phyloP scores from a whole-genome alignment of 2,329 filamentous ascomycete species.

The Phyllosticta capitalensis region DNA sequence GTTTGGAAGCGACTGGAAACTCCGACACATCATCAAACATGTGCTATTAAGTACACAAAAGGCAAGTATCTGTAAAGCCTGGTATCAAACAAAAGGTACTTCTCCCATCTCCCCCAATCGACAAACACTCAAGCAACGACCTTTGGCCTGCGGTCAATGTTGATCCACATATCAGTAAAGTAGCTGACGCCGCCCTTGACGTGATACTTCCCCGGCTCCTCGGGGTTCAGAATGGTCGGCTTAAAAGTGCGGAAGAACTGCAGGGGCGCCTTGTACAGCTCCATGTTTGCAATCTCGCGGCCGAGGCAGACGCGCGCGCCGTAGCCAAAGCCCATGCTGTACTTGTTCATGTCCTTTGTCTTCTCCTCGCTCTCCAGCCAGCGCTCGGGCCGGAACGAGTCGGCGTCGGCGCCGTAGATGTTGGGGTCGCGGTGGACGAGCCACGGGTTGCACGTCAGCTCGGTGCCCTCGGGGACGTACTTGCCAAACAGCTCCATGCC shows the following conservation, averaged over 20 bases:
- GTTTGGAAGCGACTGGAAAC: too few relatives aligned
- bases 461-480: slow-evolving; percentile 19
- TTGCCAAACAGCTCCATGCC: slow-evolving; percentile 28
- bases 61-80: neutral
- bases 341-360: slow-evolving; percentile 36
- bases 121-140: slow-evolving; percentile 4
- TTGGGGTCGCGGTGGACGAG: slow-evolving; percentile 21
- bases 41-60: too few relatives aligned
- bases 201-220: slow-evolving; percentile 26
- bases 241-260: slow-evolving; percentile 35
- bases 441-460: slow-evolving; percentile 23
- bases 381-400: slow-evolving; percentile 20
- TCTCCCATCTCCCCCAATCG: neutral
- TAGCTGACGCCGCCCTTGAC: slow-evolving; percentile 36
- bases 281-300: slow-evolving; percentile 43
- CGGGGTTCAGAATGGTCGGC: slow-evolving; percentile 20
- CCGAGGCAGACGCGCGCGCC: slow-evolving; percentile 41
- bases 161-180: slow-evolving; percentile 34
- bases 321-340: slow-evolving; percentile 43
- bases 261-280: slow-evolving; percentile 39
- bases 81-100: neutral
- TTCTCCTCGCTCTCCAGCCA: slow-evolving; percentile 28
- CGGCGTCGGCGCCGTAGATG: slow-evolving; percentile 22
- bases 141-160: slow-evolving; percentile 17
- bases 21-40: too few relatives aligned